Evolutionary conservation across 805 yeast species (phyloP), one percentile per base, ranked within the genome.

Genomic region (Teunomyces funiuensis): DNA sequence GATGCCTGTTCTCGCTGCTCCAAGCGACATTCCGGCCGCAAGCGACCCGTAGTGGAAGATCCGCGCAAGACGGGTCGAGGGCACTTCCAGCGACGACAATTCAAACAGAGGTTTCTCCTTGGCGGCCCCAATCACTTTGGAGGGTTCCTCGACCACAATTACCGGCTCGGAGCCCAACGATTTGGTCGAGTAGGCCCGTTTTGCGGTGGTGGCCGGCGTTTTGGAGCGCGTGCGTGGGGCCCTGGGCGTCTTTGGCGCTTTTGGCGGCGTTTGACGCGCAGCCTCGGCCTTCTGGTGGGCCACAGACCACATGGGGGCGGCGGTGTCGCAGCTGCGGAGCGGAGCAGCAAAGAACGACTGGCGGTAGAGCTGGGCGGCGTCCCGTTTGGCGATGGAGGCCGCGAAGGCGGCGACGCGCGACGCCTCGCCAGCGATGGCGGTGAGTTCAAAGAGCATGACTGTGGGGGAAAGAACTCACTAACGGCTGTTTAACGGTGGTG

Each of bases 41-140:
- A 93, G 66, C 2, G 87, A 71, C 7, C 98, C 97, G 59, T 90
- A 93, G 63, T 93, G 99, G 58, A 89, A 88, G 37, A 93, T 74
- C 46, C 99, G 73, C 16, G 89, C 87, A n/a, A 93, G 62, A 54
- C 97, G 78, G 1, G 95, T 77, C 14, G 90, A 73, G 2, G 99
- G 99, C 13, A 93, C 93, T 33, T 85, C 79, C 1, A 93, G 79
- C 41, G 75, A 74, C 26, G 44, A 29, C 49, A 48, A 43, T 29
- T 47, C 42, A 17, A 31, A 31, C 23, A n/a, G 23, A 3, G 15
- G 39, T 18, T 27, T 18, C 13, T 28, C 28, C 20, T 28, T 28
- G 28, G 40, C 37, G 8, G 33, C 40, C 15, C 43, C 39, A 18
- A 36, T 43, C 31, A 40, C 37, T 9, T 31, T 39, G 19, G 25